Evolutionary conservation across 345 rosid genomes (phyloP), one percentile per base, ranked within the genome.

Genomic region (Salix caprea): DNA sequence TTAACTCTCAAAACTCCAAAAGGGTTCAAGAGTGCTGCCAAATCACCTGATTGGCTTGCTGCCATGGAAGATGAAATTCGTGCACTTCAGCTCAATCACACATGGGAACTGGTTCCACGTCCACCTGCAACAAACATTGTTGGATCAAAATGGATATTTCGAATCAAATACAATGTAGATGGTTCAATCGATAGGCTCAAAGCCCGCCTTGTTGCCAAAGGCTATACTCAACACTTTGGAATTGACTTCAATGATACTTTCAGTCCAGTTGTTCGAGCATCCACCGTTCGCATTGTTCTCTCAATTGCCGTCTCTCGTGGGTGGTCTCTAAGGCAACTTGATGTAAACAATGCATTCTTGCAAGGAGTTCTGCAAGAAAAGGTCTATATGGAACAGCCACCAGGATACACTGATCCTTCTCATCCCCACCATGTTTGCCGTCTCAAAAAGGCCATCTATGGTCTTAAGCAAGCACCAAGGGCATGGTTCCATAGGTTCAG

Each of bases 81-180:
- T 6, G 82, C 82, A 5, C 52, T 70, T 0, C 52, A 61, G 5
- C 48, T 24, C 4, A 79, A 74, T 50, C 23, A 39, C 2, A 80
- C 82, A 1, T 75, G 76, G 70, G 9, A 14, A 13, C n/a, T 75
- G 32, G 79, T 69, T 18, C 72, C 79, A 23, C 46, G 26, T 12
- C 71, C 66, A 10, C 6, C 62, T 4, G 8, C 50, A 21, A 50
- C 46, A 0, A 75, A 62, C 10, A 32, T 75, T 11, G 28, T 80
- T 15, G 71, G 79, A 8, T 69, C 67, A 60, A 80, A 69, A 64
- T 79, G 71, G 82, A 62, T 79, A 10, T 74, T 79, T 15, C 15
- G 21, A 0, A 60, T 46, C 44, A 73, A 79, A 56, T 19, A n/a
- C n/a, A 2, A 13, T 18, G 8, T 60, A 1, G 66, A 73, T 74